Percentiles rank a stretch among this genome's conserved stretches.
phyloP scores from a whole-genome alignment of 108 stramenopile species.

The Heterococcus sp. region DNA sequence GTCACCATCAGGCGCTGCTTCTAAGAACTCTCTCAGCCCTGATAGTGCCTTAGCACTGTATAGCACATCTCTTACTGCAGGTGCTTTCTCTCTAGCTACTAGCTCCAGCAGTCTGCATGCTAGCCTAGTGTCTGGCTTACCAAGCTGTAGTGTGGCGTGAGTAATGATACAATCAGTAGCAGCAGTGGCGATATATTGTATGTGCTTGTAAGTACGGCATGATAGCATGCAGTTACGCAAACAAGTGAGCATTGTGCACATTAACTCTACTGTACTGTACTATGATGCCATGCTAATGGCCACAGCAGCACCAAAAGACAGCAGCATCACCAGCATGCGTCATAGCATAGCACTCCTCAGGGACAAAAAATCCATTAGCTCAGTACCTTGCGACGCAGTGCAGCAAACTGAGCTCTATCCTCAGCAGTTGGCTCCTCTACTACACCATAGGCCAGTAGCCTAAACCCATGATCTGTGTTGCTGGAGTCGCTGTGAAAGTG shows the following conservation, averaged over 20 bases:
- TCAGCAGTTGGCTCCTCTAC: constrained; percentile 18
- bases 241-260: too few relatives aligned
- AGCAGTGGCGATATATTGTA: too few relatives aligned
- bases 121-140: constrained; percentile 28
- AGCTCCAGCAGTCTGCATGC: constrained; percentile 50
- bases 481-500: constrained; percentile 45
- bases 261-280: too few relatives aligned
- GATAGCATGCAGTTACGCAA: too few relatives aligned
- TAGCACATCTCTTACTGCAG: background rate
- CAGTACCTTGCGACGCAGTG: background rate
- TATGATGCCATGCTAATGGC: too few relatives aligned
- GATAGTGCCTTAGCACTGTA: background rate
- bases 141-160: constrained; percentile 1
- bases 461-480: constrained; percentile 50
- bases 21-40: background rate
- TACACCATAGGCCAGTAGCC: constrained; percentile 31
- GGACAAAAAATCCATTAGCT: too few relatives aligned
- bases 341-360: too few relatives aligned
- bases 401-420: background rate
- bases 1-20: background rate
- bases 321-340: too few relatives aligned
- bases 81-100: constrained; percentile 10
- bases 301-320: too few relatives aligned
- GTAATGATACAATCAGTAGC: too few relatives aligned
- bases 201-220: too few relatives aligned